Base-by-base conservation (phyloP, 75 land plant genomes). In the Azolla pinnata region DNA sequence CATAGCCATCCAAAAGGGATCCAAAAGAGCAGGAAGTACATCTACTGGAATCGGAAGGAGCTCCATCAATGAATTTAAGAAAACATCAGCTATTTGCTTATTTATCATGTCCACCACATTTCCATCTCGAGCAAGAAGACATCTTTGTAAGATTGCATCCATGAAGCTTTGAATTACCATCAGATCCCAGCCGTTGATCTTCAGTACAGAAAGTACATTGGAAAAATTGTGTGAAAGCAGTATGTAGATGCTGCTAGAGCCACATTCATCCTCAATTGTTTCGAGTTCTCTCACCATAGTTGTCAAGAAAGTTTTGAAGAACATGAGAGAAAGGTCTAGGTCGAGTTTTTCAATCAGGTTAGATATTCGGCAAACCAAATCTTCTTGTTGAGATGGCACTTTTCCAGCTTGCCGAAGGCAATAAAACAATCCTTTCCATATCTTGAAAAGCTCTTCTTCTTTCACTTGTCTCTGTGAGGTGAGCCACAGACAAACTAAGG, bases 401-500 rank as follows among this genome's bases (percentile, higher is more conserved):
- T 67, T 57, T 27, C 73, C 70, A 12, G 79, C 61, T 49, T 76
- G 70, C 70, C 56, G 61, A 26, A 71, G 52, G 56, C 79, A 76
- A 48, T 66, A 72, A 32, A 76, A 67, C 46, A 76, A 56, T 21
- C 79, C 79, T 24, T 72, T 76, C 79, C 79, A 76, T 33, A 76
- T 72, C 44, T 76, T 76, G 35, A 42, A 54, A 52, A 76, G 61
- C 54, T 72, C 76, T 20, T 60, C 69, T 57, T 76, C 76, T 27
- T 33, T 57, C 2, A 73, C 60, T 29, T 54, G 57, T 49, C 66
- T 27, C 34, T 59, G 76, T 47, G 69, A 73, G 19, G 68, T 29
- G 12, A 76, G 64, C 79, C 79, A 76, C 24, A 58, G 40, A 3
- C 45, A 71, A 27, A 76, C 61, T n/a, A 76, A 52, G 12, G 67